A percentile compares a stretch with the other conserved stretches of the same genome.
phyloP scores from a whole-genome alignment of 768 basidiomycete species.

The Lactarius hengduanensis region DNA sequence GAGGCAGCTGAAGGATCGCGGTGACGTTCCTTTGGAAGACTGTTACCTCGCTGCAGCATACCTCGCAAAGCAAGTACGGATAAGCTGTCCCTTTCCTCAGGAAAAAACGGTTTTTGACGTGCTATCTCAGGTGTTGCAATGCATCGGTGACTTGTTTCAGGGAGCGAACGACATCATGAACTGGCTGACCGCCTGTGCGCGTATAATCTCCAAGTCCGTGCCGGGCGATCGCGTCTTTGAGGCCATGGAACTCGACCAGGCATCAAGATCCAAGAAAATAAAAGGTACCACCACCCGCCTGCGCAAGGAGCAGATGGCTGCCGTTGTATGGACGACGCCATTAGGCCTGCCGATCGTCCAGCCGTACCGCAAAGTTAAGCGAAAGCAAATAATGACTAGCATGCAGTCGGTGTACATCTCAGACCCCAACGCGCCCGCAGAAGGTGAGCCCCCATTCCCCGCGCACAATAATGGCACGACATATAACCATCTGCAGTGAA shows the following conservation, averaged over 20 bases:
- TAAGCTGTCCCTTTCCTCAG: not conserved
- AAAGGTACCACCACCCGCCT: conserved; percentile 40
- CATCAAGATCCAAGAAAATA: conserved; percentile 12
- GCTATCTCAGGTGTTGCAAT: conserved; percentile 54
- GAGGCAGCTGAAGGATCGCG: conserved; percentile 75
- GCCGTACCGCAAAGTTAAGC: conserved; percentile 82
- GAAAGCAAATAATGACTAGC: conserved; percentile 81
- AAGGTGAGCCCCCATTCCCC: conserved; percentile 43
- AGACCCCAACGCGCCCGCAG: conserved; percentile 74
- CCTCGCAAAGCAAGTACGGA: conserved; percentile 68
- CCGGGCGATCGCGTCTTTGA: conserved; percentile 64
- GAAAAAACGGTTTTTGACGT: not conserved
- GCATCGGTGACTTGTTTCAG: conserved; percentile 91
- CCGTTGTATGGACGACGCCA: conserved; percentile 95
- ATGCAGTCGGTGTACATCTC: conserved; percentile 88
- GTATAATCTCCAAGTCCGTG: conserved; percentile 83
- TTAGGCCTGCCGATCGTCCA: conserved; percentile 96
- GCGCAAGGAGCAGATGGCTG: conserved; percentile 89
- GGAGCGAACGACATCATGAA: conserved; percentile 89
- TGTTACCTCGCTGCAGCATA: conserved; percentile 75
- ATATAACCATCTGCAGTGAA: conserved; percentile 52
- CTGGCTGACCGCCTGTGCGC: conserved; percentile 84
- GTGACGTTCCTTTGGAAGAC: conserved; percentile 68
- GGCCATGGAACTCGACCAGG: conserved; percentile 37
- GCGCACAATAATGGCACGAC: not conserved